Conservation (phyloP, 2,329 filamentous ascomycete species). For the Podosphaera aphanis region DNA sequence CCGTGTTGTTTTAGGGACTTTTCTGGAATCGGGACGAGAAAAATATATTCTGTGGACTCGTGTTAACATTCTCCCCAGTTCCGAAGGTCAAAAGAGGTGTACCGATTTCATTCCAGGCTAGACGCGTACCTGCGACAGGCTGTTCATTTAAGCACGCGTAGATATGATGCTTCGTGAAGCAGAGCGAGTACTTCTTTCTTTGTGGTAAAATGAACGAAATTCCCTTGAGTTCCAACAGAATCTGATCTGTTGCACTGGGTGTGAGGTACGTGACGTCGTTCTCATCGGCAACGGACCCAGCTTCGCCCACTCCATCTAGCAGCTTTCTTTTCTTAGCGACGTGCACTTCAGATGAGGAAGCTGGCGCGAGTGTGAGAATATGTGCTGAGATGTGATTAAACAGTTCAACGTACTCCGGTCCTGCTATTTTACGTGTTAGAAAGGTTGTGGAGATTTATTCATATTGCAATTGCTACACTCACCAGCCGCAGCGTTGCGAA, state of each 20-base stretch:
- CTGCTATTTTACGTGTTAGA: slow-evolving; percentile 6
- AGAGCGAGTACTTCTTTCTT: slow-evolving; percentile 43
- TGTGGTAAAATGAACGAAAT: slow-evolving; percentile 44
- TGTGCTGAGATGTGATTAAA: slow-evolving; percentile 17
- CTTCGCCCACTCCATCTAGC: slow-evolving; percentile 8
- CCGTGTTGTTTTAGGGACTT: slow-evolving; percentile 42
- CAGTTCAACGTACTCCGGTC: slow-evolving; percentile 14
- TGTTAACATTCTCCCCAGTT: background rate
- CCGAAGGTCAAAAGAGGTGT: background rate
- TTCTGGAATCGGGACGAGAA: slow-evolving; percentile 40
- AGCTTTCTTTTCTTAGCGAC: slow-evolving; percentile 15
- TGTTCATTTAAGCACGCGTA: slow-evolving; percentile 30
- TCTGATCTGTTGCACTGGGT: slow-evolving; percentile 21
- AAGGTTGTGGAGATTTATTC: background rate
- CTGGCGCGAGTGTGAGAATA: slow-evolving; percentile 7
- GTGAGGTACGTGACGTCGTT: slow-evolving; percentile 5
- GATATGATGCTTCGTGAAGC: slow-evolving; percentile 33
- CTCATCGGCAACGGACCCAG: slow-evolving; percentile 8
- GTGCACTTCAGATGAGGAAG: slow-evolving; percentile 7
- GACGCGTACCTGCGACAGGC: slow-evolving; percentile 29
- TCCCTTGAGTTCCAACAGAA: slow-evolving; percentile 38
- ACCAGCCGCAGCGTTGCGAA: slow-evolving; percentile 15
- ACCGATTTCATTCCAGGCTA: slow-evolving; percentile 40
- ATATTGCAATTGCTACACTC: slow-evolving; percentile 6
- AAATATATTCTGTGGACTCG: slow-evolving; percentile 27